These are phyloP conservation scores for Stagonosporopsis cucurbitacearum DNA, from an alignment of 2,329 filamentous ascomycete species.

Conservation along the genomic window DNA sequence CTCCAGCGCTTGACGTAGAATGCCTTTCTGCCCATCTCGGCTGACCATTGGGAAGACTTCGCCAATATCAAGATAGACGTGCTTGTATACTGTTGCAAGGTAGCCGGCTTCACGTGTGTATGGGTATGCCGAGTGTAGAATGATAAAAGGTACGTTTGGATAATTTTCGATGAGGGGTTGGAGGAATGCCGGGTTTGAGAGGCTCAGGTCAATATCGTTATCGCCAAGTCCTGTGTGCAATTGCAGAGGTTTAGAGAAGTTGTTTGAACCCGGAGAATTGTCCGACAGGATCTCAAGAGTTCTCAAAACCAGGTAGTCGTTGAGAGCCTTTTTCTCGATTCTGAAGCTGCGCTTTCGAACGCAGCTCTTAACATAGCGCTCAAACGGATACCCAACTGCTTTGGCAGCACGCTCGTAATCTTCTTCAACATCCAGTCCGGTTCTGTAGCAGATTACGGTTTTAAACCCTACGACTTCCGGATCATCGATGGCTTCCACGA, in stretches of 20 bases:
- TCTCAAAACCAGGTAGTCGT: conserved; percentile 71
- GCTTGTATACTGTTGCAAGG: conserved; percentile 75
- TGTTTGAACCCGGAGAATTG: conserved; percentile 39
- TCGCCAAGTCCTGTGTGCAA: conserved; percentile 86
- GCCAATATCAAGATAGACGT: conserved; percentile 83
- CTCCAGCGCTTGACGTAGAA: conserved; percentile 76
- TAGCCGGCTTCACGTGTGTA: conserved; percentile 81
- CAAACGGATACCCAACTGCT: conserved; percentile 48
- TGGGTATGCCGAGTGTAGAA: conserved; percentile 82
- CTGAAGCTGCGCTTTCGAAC: conserved; percentile 54
- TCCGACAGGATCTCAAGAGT: conserved; percentile 65
- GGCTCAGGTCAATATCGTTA: conserved; percentile 73
- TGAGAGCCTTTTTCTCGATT: conserved; percentile 69
- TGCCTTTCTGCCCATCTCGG: conserved; percentile 73
- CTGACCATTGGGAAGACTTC: conserved; percentile 82
- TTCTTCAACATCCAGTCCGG: conserved; percentile 66
- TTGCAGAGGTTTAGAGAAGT: conserved; percentile 73
- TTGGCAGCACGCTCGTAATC: conserved; percentile 50
- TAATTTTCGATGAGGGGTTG: conserved; percentile 75
- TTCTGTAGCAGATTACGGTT: conserved; percentile 81
- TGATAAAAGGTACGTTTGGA: conserved; percentile 73
- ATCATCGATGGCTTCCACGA: conserved; percentile 67
- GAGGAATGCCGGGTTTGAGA: conserved; percentile 76
- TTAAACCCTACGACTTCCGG: conserved; percentile 80
- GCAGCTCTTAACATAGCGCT: conserved; percentile 50